phyloP scores from a whole-genome alignment of 495 filamentous ascomycete genomes.

The Aeminium ludgeri region DNA sequence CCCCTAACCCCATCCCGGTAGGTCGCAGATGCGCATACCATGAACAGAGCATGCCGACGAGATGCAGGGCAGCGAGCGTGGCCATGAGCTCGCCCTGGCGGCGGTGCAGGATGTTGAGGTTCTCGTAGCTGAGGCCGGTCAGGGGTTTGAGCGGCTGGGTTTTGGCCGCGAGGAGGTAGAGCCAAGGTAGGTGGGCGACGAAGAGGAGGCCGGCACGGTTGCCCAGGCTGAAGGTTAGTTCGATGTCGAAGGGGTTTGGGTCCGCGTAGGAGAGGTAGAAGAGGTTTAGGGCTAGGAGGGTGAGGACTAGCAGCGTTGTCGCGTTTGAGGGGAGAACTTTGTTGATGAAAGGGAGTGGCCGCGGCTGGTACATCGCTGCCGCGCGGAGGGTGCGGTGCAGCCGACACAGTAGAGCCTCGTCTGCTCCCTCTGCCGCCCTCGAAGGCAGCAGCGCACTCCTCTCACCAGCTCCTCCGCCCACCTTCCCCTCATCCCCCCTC shows the following conservation, averaged over 20 bases:
- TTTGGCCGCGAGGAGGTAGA: slow-evolving; percentile 47
- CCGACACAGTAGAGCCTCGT: background rate
- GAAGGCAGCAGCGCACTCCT: slow-evolving; percentile 12
- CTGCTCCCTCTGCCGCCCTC: background rate
- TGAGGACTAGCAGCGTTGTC: slow-evolving; percentile 31
- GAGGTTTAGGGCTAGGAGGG: slow-evolving; percentile 36
- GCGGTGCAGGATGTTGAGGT: slow-evolving; percentile 44
- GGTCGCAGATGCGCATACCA: slow-evolving; percentile 32
- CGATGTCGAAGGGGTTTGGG: slow-evolving; percentile 28
- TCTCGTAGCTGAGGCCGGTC: slow-evolving; percentile 47
- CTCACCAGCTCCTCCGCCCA: no score
- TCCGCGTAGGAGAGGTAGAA: slow-evolving; percentile 38
- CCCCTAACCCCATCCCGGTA: slow-evolving; percentile 25
- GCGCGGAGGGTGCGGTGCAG: slow-evolving; percentile 11
- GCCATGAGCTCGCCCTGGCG: slow-evolving; percentile 34
- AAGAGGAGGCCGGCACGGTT: slow-evolving; percentile 38
- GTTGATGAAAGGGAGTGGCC: slow-evolving; percentile 35
- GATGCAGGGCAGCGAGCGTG: slow-evolving; percentile 30
- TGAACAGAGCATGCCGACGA: slow-evolving; percentile 28
- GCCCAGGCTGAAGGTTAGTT: slow-evolving; percentile 34
- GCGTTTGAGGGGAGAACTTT: slow-evolving; percentile 37
- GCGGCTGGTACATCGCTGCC: slow-evolving; percentile 36
- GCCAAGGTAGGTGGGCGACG: slow-evolving; percentile 40
- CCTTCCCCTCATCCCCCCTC: slow-evolving; percentile 1
- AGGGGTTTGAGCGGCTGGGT: slow-evolving; percentile 41